Evolutionary conservation across 208 protist species (phyloP).

Genomic region (Trypanosoma caninum): DNA sequence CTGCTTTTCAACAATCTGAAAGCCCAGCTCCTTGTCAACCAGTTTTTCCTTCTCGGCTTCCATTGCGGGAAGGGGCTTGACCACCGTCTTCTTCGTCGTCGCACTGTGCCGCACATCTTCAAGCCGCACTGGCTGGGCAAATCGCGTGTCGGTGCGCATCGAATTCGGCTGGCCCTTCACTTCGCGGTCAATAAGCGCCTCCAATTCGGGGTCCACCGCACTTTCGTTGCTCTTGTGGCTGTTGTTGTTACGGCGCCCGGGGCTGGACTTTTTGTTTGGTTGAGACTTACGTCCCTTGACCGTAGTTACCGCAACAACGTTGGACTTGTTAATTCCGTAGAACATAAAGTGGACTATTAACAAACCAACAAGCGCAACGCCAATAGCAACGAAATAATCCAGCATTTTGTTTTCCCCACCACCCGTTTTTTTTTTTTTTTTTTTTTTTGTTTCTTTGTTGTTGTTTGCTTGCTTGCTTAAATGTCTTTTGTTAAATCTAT

Average conservation of each 20-base stretch:
- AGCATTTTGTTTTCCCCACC: no score
- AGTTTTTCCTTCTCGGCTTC: slow-evolving; percentile 38
- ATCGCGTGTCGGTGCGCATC: slow-evolving; percentile 57
- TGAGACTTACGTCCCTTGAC: slow-evolving; percentile 26
- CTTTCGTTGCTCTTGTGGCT: slow-evolving; percentile 44
- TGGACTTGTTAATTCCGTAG: slow-evolving; percentile 39
- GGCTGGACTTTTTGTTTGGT: slow-evolving; percentile 35
- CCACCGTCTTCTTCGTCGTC: background rate
- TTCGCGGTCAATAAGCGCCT: slow-evolving; percentile 69
- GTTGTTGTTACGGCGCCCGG: no score
- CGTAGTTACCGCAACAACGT: slow-evolving; percentile 19
- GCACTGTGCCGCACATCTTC: slow-evolving; percentile 38
- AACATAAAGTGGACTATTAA: slow-evolving; percentile 74
- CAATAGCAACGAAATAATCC: slow-evolving; percentile 70
- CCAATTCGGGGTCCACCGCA: slow-evolving; percentile 50
- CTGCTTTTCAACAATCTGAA: slow-evolving; percentile 32
- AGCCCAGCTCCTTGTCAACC: slow-evolving; percentile 49
- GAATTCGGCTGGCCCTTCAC: slow-evolving; percentile 36
- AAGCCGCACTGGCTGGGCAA: slow-evolving; percentile 36
- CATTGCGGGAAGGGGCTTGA: background rate
- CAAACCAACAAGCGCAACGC: slow-evolving; percentile 49
- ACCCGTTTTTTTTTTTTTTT: slow-evolving; percentile 4
- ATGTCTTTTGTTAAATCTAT: no score
- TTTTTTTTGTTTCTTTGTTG: no score
- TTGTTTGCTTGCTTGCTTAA: no score